A percentile compares a stretch with the other conserved stretches of the same genome.
Conservation (phyloP, 1,284 basidiomycete species). For the Pholiota adiposa region DNA sequence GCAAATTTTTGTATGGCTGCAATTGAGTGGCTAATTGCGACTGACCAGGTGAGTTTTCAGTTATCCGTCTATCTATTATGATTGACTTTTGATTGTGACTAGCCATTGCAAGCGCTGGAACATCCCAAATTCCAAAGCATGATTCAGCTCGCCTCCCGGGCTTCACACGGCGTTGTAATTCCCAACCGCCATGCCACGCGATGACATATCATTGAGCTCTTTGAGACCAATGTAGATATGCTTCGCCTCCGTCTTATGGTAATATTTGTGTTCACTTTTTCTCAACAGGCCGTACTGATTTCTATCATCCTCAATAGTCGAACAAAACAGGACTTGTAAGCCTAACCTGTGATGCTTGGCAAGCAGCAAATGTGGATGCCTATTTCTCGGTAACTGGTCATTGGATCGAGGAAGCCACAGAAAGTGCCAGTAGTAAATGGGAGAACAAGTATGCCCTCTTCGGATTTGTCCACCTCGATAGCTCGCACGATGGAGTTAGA, state of each 20-base stretch:
- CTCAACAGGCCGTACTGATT: too few species aligned
- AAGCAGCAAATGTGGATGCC: constrained; percentile 13
- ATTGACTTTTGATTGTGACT: constrained; percentile 4
- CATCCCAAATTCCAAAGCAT: constrained; percentile 8
- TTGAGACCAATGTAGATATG: not conserved
- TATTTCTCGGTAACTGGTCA: constrained; percentile 36
- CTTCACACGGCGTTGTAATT: not conserved
- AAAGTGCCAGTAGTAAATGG: constrained; percentile 27
- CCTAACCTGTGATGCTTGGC: constrained; percentile 19
- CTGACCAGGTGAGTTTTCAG: constrained; percentile 33
- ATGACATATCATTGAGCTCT: not conserved
- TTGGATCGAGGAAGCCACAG: constrained; percentile 32
- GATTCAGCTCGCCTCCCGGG: not conserved
- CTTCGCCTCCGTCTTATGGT: not conserved
- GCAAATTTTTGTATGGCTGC: constrained; percentile 31
- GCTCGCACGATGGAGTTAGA: constrained; percentile 27
- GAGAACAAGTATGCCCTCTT: constrained; percentile 29
- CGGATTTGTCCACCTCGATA: constrained; percentile 30
- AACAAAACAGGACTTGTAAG: constrained; percentile 1
- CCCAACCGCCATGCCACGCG: not conserved
- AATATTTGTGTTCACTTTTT: not conserved
- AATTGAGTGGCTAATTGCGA: constrained; percentile 39
- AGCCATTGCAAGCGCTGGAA: constrained; percentile 30
- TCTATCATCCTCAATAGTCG: not conserved
- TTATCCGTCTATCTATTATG: not conserved